Conservation (phyloP, 345 rosid species). For the Angophora floribunda region DNA sequence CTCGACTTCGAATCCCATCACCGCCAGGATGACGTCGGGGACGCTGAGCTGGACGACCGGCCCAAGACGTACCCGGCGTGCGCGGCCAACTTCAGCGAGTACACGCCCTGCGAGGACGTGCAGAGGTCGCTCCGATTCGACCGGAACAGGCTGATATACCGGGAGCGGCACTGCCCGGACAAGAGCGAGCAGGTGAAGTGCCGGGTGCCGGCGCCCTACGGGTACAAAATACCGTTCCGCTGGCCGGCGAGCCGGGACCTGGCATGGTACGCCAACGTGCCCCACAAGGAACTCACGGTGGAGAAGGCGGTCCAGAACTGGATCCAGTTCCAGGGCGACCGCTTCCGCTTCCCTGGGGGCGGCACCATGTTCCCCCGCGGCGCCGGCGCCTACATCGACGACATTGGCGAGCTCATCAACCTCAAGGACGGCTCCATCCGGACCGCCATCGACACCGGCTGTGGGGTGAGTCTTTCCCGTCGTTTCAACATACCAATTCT, state of each 20-base stretch:
- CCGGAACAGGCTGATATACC: slow-evolving; percentile 11
- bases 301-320: slow-evolving; percentile 56
- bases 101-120: slow-evolving; percentile 42
- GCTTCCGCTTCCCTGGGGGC: slow-evolving; percentile 42
- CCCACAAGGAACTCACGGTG: slow-evolving; percentile 39
- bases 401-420: slow-evolving; percentile 4
- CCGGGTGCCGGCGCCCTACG: slow-evolving; percentile 10
- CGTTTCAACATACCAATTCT: not conserved
- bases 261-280: slow-evolving; percentile 42
- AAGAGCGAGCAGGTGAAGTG: not conserved
- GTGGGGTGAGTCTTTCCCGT: slow-evolving; percentile 1
- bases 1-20: slow-evolving; percentile 5
- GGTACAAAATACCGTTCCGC: slow-evolving; percentile 16
- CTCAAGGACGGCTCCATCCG: slow-evolving; percentile 8
- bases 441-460: slow-evolving; percentile 11
- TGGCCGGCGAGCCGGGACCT: slow-evolving; percentile 39
- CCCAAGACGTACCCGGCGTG: slow-evolving; percentile 17
- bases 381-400: slow-evolving; percentile 32
- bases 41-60: not conserved
- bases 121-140: slow-evolving; percentile 15
- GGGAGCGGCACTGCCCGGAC: slow-evolving; percentile 28
- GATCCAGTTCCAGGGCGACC: slow-evolving; percentile 32
- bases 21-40: not conserved
- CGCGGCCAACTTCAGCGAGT: slow-evolving; percentile 19
- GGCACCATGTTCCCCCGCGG: slow-evolving; percentile 51